Percentiles rank a stretch among this genome's conserved stretches.
Evolutionary conservation across 2,329 filamentous ascomycete species (phyloP).

Genomic region (Elsinoe ampelina): DNA sequence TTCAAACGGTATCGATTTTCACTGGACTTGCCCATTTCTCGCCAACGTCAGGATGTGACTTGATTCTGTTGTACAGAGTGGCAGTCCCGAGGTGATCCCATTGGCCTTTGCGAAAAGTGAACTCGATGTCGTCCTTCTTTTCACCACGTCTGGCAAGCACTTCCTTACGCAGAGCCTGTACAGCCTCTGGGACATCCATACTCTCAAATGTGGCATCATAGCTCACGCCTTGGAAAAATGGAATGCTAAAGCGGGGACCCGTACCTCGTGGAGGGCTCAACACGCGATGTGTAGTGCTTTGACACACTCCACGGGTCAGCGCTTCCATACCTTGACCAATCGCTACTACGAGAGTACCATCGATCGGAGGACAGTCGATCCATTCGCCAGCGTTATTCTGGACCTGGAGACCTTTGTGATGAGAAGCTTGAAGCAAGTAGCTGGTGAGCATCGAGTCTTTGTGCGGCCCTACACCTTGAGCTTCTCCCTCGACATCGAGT

Average conservation of each 20-base stretch:
- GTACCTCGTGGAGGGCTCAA: constrained; percentile 60
- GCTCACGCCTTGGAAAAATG: constrained; percentile 81
- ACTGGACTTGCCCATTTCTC: constrained; percentile 50
- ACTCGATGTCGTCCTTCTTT: constrained; percentile 68
- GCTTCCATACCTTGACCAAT: constrained; percentile 84
- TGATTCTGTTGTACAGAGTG: constrained; percentile 72
- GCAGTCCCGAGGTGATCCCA: constrained; percentile 67
- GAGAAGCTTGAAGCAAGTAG: constrained; percentile 70
- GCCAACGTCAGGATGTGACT: constrained; percentile 79
- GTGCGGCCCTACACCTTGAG: constrained; percentile 63
- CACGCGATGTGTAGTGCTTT: constrained; percentile 72
- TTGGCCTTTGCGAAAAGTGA: constrained; percentile 66
- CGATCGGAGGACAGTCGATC: constrained; percentile 71
- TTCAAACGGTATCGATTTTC: background rate
- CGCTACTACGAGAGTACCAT: constrained; percentile 72
- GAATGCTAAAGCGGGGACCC: constrained; percentile 68
- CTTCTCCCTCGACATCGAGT: constrained; percentile 37
- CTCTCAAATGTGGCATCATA: constrained; percentile 72
- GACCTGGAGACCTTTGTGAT: constrained; percentile 70
- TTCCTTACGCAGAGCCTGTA: constrained; percentile 52
- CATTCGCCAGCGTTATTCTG: constrained; percentile 70
- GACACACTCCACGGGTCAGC: constrained; percentile 72
- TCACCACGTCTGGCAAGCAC: constrained; percentile 49
- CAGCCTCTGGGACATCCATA: constrained; percentile 57
- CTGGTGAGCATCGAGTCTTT: constrained; percentile 78